Conservation (phyloP, 2,329 filamentous ascomycete genomes). For the Teratosphaeria epicoccoides region DNA sequence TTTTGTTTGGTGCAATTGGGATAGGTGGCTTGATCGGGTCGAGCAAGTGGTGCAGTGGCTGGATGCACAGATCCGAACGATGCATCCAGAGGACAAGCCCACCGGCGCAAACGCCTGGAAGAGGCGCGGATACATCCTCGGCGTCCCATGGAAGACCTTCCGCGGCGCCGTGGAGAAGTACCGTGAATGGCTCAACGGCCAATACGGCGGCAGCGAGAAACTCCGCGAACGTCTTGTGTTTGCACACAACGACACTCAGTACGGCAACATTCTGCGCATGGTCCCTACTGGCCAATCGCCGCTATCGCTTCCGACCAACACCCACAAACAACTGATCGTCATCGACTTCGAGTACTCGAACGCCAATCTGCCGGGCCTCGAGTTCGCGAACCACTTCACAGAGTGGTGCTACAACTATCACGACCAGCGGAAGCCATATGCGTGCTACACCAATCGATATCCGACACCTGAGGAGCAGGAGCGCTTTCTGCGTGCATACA, state of each 20-base stretch:
- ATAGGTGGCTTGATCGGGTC: slow-evolving; percentile 70
- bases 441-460: slow-evolving; percentile 59
- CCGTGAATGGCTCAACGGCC: slow-evolving; percentile 58
- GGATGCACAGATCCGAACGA: slow-evolving; percentile 47
- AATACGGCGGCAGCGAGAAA: slow-evolving; percentile 56
- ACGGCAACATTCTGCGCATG: slow-evolving; percentile 86
- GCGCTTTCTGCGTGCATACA: slow-evolving; percentile 76
- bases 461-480: slow-evolving; percentile 71
- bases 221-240: slow-evolving; percentile 74
- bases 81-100: slow-evolving; percentile 32
- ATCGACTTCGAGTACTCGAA: slow-evolving; percentile 98
- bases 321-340: slow-evolving; percentile 91
- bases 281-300: slow-evolving; percentile 65
- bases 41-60: slow-evolving; percentile 49
- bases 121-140: slow-evolving; percentile 66
- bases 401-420: slow-evolving; percentile 99
- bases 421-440: slow-evolving; percentile 49
- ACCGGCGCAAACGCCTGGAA: slow-evolving; percentile 49
- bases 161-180: slow-evolving; percentile 65
- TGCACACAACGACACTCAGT: slow-evolving; percentile 98
- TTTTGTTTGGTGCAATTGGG: slow-evolving; percentile 86
- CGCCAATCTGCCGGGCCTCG: slow-evolving; percentile 72
- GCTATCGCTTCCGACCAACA: slow-evolving; percentile 75
- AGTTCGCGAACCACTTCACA: slow-evolving; percentile 96
- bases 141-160: slow-evolving; percentile 73